Evolutionary conservation across 2,329 filamentous ascomycete genomes (phyloP), one percentile per base, ranked within the genome.

Genomic region (Trichophyton simii): DNA sequence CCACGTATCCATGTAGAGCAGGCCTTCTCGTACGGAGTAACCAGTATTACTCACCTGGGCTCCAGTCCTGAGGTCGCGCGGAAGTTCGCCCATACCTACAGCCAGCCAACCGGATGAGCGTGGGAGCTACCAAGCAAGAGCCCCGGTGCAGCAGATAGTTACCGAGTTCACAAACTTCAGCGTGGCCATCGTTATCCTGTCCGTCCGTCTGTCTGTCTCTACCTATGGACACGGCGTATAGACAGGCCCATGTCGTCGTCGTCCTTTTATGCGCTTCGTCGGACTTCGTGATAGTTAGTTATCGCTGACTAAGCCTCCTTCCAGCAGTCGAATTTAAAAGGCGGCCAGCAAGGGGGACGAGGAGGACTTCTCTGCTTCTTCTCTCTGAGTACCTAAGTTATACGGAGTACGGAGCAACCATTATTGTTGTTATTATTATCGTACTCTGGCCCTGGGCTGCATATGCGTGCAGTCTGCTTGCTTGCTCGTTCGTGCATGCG

Each of bases 1-100:
- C 52, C 20, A 36, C 38, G 34, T 38, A 62, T 44, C 41, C 20
- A 42, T 8, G 38, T 18, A 52, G 25, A 58, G 25, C 3, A 42
- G 46, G 46, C 18, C 36, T 5, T 38, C n/a, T 6, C 28, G 28
- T 31, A 31, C 28, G 6, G 28, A 31, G 28, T 22, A 22, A 22
- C 22, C 18, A 18, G 25, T 4, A 3, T 28, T 7, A 31, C 41
- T 22, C 78, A 95, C 91, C 88, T 88, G 72, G 90, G 90, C 73
- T 96, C 92, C 20, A 97, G 77, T 5, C 91, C 91, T 3, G 91
- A 96, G 65, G 89, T 88, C 66, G 83, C 82, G 77, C 88, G 84
- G 74, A 96, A 96, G 1, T 89, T 91, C 72, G 88, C 87, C 79
- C 90, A 82, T 55, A 95, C 89, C 89, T 94, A 62, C 11, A 62